A percentile compares a stretch with the other conserved stretches of the same genome.
These are phyloP conservation scores for Picochlorum sp. DNA, from an alignment of 139 green algal species.

Conservation along the genomic window DNA sequence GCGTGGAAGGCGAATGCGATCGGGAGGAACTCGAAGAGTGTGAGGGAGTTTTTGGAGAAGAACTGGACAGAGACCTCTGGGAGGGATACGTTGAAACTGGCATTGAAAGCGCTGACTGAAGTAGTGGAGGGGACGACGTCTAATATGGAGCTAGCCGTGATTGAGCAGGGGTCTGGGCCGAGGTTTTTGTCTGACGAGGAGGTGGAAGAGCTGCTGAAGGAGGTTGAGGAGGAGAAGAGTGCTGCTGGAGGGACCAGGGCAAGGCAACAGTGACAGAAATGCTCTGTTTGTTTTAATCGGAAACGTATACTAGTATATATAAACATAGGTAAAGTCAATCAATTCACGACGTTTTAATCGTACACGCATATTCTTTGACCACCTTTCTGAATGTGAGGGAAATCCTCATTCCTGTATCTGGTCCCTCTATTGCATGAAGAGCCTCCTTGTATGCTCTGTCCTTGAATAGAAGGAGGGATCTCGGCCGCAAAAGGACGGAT, in stretches of 20 bases:
- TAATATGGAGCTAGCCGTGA: conserved; percentile 81
- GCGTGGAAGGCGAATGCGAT: conserved; percentile 97
- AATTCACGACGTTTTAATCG: no score
- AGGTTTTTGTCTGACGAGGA: conserved; percentile 60
- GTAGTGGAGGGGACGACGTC: conserved; percentile 47
- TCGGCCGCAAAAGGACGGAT: no score
- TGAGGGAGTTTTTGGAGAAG: conserved; percentile 98
- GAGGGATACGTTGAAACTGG: conserved; percentile 80
- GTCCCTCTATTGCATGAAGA: no score
- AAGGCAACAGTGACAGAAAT: neutral
- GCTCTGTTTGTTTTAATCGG: neutral
- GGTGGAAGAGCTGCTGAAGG: conserved; percentile 60
- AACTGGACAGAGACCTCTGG: conserved; percentile 71
- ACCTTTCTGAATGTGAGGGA: no score
- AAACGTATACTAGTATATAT: no score
- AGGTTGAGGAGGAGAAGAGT: conserved; percentile 82
- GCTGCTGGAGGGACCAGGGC: conserved; percentile 55
- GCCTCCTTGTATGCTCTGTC: no score
- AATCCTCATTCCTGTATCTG: no score
- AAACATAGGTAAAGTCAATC: no score
- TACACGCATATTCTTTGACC: no score
- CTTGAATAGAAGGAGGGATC: no score
- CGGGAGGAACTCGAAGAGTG: conserved; percentile 92
- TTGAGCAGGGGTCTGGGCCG: conserved; percentile 50
- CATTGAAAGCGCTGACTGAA: conserved; percentile 85